phyloP scores from a whole-genome alignment of 2,329 filamentous ascomycete species.

The Beauveria scarabaeidicola region DNA sequence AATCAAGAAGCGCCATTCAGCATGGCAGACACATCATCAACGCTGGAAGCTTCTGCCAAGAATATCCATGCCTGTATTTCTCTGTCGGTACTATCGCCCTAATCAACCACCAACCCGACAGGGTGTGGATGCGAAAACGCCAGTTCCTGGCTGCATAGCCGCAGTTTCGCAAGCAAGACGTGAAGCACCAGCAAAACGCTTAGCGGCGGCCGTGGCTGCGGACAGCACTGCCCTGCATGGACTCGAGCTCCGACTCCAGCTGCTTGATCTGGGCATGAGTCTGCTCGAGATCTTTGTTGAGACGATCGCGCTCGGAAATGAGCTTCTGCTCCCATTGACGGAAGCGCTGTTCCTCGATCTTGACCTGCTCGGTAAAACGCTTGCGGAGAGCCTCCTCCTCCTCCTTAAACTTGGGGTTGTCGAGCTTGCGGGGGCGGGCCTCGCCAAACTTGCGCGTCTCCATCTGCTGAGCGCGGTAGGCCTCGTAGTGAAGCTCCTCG shows the following conservation, averaged over 20 bases:
- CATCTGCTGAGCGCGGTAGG: conserved; percentile 98
- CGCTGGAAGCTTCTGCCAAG: conserved; percentile 11
- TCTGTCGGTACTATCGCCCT: conserved; percentile 10
- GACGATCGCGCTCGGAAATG: conserved; percentile 92
- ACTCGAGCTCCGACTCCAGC: conserved; percentile 85
- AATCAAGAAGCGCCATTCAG: not conserved
- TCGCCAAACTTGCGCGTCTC: conserved; percentile 99
- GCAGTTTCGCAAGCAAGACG: conserved; percentile 17
- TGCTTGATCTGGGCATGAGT: conserved; percentile 93
- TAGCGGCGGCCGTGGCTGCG: conserved; percentile 92
- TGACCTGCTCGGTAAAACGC: conserved; percentile 99
- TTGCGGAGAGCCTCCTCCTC: conserved; percentile 97
- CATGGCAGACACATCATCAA: not conserved
- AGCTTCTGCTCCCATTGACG: conserved; percentile 99
- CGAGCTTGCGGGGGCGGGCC: conserved; percentile 90
- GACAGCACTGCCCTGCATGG: conserved; percentile 82
- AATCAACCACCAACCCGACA: conserved; percentile 28
- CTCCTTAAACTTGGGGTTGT: conserved; percentile 99
- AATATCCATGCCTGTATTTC: conserved; percentile 25
- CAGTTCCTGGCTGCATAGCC: conserved; percentile 18
- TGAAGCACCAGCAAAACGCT: conserved; percentile 15
- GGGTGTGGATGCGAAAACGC: conserved; percentile 20
- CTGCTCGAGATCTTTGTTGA: conserved; percentile 99
- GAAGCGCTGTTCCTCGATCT: conserved; percentile 99
- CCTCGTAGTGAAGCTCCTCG: conserved; percentile 98